phyloP scores from a whole-genome alignment of 2,329 filamentous ascomycete species.

The Scleromitrula shiraiana region DNA sequence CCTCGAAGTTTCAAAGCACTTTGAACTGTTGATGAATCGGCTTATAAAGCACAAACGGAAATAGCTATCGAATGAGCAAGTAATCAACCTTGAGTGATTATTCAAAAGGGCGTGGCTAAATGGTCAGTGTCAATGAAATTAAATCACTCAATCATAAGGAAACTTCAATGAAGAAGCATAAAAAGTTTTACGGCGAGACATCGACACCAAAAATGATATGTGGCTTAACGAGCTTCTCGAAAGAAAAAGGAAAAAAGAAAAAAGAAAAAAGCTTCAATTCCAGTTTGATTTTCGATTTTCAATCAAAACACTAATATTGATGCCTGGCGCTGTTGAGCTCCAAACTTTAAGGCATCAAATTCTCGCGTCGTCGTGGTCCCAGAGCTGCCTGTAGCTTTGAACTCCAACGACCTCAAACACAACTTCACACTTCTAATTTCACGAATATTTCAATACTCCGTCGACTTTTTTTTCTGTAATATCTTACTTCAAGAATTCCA shows the following conservation, averaged over 20 bases:
- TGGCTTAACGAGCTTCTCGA: slow-evolving; percentile 1
- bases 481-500: not conserved
- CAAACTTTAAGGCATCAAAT: not conserved
- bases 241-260: no score
- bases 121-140: not conserved
- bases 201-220: slow-evolving; percentile 10
- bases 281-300: not conserved
- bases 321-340: slow-evolving; percentile 4
- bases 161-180: slow-evolving; percentile 13
- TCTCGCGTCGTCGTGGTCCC: slow-evolving; percentile 13
- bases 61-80: no score
- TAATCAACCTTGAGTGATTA: no score
- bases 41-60: no score
- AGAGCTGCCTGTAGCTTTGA: slow-evolving; percentile 18
- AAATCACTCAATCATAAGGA: slow-evolving; percentile 6
- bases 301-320: not conserved
- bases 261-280: no score
- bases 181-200: slow-evolving; percentile 17
- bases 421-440: slow-evolving; percentile 16
- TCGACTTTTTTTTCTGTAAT: slow-evolving; percentile 4
- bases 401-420: slow-evolving; percentile 11
- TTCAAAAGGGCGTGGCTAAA: not conserved
- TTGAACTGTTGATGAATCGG: no score
- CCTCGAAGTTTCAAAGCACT: no score
- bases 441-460: slow-evolving; percentile 5